Percentiles rank a stretch among this genome's conserved stretches.
Conservation (phyloP, 1,139 yeast genomes). For the Blastobotrys niveus region DNA sequence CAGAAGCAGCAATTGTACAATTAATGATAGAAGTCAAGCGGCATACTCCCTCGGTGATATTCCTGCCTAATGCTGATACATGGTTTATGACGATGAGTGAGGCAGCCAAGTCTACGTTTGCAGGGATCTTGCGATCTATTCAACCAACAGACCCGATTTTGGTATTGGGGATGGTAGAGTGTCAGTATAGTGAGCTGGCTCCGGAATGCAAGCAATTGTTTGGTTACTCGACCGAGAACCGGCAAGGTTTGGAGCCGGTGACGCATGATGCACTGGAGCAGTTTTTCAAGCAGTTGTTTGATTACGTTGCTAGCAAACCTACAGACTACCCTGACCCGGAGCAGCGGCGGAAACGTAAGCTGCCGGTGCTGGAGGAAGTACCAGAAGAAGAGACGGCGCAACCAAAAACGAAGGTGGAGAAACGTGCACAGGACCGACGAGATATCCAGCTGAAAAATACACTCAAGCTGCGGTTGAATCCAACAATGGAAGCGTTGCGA, state of each 20-base stretch:
- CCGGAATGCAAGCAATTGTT: conserved; percentile 42
- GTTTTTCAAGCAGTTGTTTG: conserved; percentile 53
- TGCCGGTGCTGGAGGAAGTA: conserved; percentile 42
- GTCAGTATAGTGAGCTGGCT: conserved; percentile 37
- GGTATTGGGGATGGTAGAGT: conserved; percentile 71
- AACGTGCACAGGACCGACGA: conserved; percentile 53
- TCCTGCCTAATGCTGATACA: conserved; percentile 75
- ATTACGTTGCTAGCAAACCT: conserved; percentile 63
- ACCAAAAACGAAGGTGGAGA: conserved; percentile 26
- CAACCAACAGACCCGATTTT: conserved; percentile 69
- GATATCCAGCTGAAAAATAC: conserved; percentile 82
- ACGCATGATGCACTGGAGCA: conserved; percentile 40
- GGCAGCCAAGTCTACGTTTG: conserved; percentile 65
- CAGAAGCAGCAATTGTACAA: conserved; percentile 82
- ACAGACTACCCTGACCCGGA: conserved; percentile 40
- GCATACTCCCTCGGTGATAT: conserved; percentile 82
- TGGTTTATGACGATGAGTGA: conserved; percentile 68
- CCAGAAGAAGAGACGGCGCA: conserved; percentile 29
- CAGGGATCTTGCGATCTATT: conserved; percentile 62
- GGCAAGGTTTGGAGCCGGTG: conserved; percentile 46
- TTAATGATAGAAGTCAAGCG: conserved; percentile 82
- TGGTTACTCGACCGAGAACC: conserved; percentile 48
- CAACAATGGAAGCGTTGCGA: conserved; percentile 84
- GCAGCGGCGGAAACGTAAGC: conserved; percentile 35
- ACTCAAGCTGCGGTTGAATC: conserved; percentile 77